Percentiles rank a stretch among this genome's conserved stretches.
These are phyloP conservation scores for Chalaropsis thielavioides DNA, from an alignment of 2,329 filamentous ascomycete species.

Conservation along the genomic window DNA sequence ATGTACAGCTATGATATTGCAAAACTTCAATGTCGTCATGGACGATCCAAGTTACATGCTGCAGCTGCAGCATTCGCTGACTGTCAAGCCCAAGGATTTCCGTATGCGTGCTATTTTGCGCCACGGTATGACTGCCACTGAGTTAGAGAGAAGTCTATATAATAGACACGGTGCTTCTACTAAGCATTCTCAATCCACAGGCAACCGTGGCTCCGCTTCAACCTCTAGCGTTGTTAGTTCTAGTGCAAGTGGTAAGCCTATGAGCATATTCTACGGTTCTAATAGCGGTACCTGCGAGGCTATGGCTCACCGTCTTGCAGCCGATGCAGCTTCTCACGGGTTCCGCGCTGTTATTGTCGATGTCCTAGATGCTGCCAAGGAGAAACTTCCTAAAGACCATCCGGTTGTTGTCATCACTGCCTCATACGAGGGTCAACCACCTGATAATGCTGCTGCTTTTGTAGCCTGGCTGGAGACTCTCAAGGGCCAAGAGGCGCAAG, in stretches of 20 bases:
- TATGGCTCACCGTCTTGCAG: slow-evolving; percentile 48
- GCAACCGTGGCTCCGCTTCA: background rate
- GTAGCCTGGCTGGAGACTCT: slow-evolving; percentile 48
- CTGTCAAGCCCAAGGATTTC: slow-evolving; percentile 50
- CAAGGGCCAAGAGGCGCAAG: slow-evolving; percentile 36
- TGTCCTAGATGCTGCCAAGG: slow-evolving; percentile 46
- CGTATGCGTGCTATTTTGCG: slow-evolving; percentile 44
- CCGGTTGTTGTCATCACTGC: slow-evolving; percentile 55
- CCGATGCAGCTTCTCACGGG: slow-evolving; percentile 43
- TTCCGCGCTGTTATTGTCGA: slow-evolving; percentile 40
- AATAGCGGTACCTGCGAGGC: slow-evolving; percentile 63
- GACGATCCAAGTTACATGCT: slow-evolving; percentile 47
- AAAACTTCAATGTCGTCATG: slow-evolving; percentile 54
- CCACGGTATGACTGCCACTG: slow-evolving; percentile 31
- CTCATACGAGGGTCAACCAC: slow-evolving; percentile 60
- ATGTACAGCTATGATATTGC: slow-evolving; percentile 47
- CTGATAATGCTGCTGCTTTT: slow-evolving; percentile 57
- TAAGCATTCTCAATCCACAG: background rate
- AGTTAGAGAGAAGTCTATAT: slow-evolving; percentile 33
- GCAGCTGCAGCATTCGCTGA: slow-evolving; percentile 41
- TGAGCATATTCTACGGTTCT: slow-evolving; percentile 59
- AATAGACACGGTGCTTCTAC: slow-evolving; percentile 20
- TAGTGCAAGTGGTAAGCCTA: slow-evolving; percentile 26
- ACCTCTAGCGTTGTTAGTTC: background rate
- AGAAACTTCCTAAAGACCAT: slow-evolving; percentile 42